Conservation (phyloP, 192 early-diverging fungal species). For the Coemansia sp. region DNA sequence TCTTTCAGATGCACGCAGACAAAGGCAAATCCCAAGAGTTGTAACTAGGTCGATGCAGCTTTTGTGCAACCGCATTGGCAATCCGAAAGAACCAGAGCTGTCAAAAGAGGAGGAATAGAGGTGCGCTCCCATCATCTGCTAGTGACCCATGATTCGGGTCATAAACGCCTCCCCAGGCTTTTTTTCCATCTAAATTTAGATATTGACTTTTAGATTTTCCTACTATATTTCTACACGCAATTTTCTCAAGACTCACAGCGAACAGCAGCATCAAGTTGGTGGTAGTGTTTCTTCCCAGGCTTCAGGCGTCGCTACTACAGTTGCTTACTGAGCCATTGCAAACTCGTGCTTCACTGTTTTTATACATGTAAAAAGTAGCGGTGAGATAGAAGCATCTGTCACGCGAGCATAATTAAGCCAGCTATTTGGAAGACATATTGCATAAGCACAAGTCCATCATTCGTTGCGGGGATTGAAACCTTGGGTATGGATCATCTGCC, state of each 20-base stretch:
- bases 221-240: neutral
- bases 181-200: neutral
- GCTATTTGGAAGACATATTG: neutral
- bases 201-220: neutral
- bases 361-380: no score
- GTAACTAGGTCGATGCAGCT: neutral
- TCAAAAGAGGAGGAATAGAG: no score
- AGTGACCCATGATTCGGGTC: neutral
- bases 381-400: neutral
- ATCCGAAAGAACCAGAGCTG: neutral
- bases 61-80: neutral
- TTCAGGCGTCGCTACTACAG: no score
- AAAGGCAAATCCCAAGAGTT: no score
- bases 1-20: no score
- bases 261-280: no score
- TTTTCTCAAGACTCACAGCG: no score
- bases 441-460: no score
- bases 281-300: no score
- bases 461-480: no score
- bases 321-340: no score
- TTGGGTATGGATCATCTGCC: neutral
- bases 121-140: conserved; percentile 2
- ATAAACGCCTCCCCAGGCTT: neutral
- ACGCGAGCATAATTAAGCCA: neutral
- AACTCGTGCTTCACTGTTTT: no score